Percentiles rank a stretch among this genome's conserved stretches.
These are phyloP conservation scores for Talaromyces stipitatus DNA, from an alignment of 495 filamentous ascomycete species.

Conservation along the genomic window DNA sequence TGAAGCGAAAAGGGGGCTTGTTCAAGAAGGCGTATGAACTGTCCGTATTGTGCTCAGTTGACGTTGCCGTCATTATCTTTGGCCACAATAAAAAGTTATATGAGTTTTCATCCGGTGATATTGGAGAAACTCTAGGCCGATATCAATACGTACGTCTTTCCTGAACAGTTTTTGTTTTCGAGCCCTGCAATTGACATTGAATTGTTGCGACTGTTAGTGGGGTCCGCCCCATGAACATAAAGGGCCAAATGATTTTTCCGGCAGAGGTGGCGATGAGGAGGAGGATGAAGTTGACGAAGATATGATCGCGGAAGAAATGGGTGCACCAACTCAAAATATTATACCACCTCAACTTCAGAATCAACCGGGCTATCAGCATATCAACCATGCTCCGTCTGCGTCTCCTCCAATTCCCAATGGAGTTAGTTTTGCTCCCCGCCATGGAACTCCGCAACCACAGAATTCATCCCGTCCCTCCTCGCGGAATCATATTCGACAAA, in stretches of 20 bases:
- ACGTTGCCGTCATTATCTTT: slow-evolving; percentile 97
- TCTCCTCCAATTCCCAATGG: slow-evolving; percentile 87
- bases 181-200: not conserved
- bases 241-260: slow-evolving; percentile 85
- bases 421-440: slow-evolving; percentile 60
- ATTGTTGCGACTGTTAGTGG: slow-evolving; percentile 51
- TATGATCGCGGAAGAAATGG: slow-evolving; percentile 54
- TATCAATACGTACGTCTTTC: slow-evolving; percentile 74
- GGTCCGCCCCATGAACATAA: slow-evolving; percentile 92
- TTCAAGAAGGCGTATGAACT: slow-evolving; percentile 99
- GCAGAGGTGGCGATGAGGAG: slow-evolving; percentile 74
- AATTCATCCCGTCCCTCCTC: slow-evolving; percentile 73
- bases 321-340: slow-evolving; percentile 48
- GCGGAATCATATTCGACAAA: slow-evolving; percentile 65
- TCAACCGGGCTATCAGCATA: slow-evolving; percentile 65
- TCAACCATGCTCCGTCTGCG: slow-evolving; percentile 78
- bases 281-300: slow-evolving; percentile 77
- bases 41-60: slow-evolving; percentile 94
- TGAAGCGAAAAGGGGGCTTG: slow-evolving; percentile 96
- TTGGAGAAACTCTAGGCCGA: slow-evolving; percentile 77
- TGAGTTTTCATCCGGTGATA: slow-evolving; percentile 91
- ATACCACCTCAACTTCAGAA: slow-evolving; percentile 71
- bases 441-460: slow-evolving; percentile 75
- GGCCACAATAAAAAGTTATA: slow-evolving; percentile 97
- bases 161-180: slow-evolving; percentile 10